phyloP scores from a whole-genome alignment of 345 rosid genomes.

The Rhizophora mangle region DNA sequence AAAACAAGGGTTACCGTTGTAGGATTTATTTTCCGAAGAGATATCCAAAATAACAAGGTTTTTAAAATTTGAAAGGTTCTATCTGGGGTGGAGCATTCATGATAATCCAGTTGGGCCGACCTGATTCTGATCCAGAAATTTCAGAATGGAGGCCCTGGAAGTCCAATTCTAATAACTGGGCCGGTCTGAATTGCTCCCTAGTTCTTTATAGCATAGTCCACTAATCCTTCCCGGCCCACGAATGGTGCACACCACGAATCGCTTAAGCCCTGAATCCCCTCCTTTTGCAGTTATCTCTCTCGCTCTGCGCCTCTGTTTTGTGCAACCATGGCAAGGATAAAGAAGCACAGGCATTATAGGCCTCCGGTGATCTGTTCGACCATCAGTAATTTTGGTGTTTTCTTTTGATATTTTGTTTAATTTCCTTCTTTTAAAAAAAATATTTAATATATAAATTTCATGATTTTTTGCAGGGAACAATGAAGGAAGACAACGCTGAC shows the following conservation, averaged over 20 bases:
- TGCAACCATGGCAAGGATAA: slow-evolving; percentile 14
- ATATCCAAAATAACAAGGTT: too few species aligned
- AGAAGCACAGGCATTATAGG: slow-evolving; percentile 62
- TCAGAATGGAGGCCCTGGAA: too few species aligned
- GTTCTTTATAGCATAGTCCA: neutral
- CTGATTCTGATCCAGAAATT: too few species aligned
- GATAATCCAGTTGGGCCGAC: too few species aligned
- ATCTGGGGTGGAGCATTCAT: too few species aligned
- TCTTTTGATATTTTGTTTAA: neutral
- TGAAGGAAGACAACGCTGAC: slow-evolving; percentile 91
- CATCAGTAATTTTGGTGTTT: too few species aligned
- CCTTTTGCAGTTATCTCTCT: neutral
- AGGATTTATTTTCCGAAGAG: too few species aligned
- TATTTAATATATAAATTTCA: neutral
- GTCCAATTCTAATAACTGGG: too few species aligned
- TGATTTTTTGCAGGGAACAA: slow-evolving; percentile 64
- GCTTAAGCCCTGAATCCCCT: neutral
- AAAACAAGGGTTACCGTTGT: too few species aligned
- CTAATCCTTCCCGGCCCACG: too few species aligned
- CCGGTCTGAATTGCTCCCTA: too few species aligned
- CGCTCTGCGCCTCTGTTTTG: neutral
- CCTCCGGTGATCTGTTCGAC: slow-evolving; percentile 55
- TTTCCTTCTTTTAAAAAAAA: neutral
- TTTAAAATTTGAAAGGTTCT: too few species aligned
- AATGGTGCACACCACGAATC: neutral